Evolutionary conservation across 805 yeast species (phyloP), one percentile per base, ranked within the genome.

Genomic region (Blastobotrys terrestris): DNA sequence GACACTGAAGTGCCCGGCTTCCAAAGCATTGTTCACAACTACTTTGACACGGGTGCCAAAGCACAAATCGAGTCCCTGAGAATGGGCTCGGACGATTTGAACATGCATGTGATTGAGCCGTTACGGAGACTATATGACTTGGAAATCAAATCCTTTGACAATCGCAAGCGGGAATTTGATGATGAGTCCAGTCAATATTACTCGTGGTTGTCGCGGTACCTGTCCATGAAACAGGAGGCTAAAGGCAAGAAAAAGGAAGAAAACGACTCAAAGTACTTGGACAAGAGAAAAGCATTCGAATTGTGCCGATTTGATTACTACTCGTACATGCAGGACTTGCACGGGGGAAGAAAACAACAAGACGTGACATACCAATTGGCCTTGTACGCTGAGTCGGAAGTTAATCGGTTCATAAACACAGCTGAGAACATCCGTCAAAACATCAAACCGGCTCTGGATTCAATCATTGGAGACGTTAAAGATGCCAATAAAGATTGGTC

Each of bases 121-220:
- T 54, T 73, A 50, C 62, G 67, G 46, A 58, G 60, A 51, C 58
- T 72, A 20, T 73, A 73, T 58, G 77, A 74, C 22, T 60, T 54
- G 47, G 77, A 73, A 31, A 67, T 73, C 56, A 73, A 73, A 58
- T 48, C 64, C 14, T 70, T 70, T 44, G 77, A 73, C 31, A 49
- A 56, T 21, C 64, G 70, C 44, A 72, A 73, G 50, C 65, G 71
- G 35, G 77, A 73, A 45, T 73, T 73, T 59, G 77, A 74, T 50
- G 77, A 74, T 46, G 74, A 71, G 49, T 69, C 74, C 15, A 60
- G 66, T 22, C 75, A 73, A 55, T 73, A 73, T 57, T 73, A 73
- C 56, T 63, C 73, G 35, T 73, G 76, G 75, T 65, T 73, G 48
- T 64, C 74, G 13, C 60, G 75, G n/a, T 73, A 73, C 51, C 60